Conservation (phyloP, 306 rosid genomes). For the Sphenostylis stenocarpa region DNA sequence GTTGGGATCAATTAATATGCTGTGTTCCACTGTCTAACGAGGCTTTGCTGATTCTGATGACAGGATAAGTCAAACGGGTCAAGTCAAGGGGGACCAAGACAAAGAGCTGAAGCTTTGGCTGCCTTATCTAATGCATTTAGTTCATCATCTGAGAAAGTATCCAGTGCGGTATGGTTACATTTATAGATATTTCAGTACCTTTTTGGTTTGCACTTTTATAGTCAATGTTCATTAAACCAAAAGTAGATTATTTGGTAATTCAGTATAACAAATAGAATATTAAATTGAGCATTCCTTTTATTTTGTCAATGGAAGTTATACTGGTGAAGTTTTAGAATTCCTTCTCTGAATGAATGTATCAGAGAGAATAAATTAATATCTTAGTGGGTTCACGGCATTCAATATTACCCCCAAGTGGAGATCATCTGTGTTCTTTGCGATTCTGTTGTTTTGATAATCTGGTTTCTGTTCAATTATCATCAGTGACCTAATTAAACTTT, state of each 20-base stretch:
- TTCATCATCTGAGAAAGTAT: slow-evolving; percentile 53
- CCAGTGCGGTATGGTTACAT: slow-evolving; percentile 33
- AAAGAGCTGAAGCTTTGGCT: slow-evolving; percentile 57
- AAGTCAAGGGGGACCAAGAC: slow-evolving; percentile 50
- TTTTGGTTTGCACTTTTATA: background rate
- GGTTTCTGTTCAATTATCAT: slow-evolving; percentile 13
- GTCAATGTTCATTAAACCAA: background rate
- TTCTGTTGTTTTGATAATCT: background rate
- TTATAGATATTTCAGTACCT: background rate
- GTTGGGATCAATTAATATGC: background rate
- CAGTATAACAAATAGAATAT: background rate
- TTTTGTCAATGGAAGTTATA: background rate
- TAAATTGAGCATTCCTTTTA: background rate
- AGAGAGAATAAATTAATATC: slow-evolving; percentile 2
- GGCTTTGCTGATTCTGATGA: slow-evolving; percentile 19
- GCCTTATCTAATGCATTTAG: slow-evolving; percentile 65
- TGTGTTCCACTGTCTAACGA: slow-evolving; percentile 7
- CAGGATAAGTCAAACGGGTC: slow-evolving; percentile 50
- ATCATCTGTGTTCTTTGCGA: background rate
- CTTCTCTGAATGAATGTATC: background rate
- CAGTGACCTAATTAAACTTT: background rate
- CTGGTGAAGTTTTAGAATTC: background rate
- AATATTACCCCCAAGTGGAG: background rate
- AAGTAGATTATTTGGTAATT: background rate
- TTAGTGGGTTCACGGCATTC: background rate